phyloP scores from a whole-genome alignment of 2,329 filamentous ascomycete genomes.

The Venturia effusa region DNA sequence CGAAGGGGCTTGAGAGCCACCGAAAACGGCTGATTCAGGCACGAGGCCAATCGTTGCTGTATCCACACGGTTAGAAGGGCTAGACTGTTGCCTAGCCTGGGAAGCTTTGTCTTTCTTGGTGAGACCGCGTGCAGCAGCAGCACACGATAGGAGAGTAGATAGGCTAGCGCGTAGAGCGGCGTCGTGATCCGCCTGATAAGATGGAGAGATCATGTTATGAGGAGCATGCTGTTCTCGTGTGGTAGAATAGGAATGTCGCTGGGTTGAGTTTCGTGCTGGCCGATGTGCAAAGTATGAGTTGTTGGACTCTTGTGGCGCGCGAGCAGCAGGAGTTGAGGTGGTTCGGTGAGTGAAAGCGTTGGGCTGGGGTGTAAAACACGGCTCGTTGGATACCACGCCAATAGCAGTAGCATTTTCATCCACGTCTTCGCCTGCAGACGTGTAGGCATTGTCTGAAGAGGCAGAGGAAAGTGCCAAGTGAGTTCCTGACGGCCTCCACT shows the following conservation, averaged over 20 bases:
- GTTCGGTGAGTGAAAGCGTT: slow-evolving; percentile 87
- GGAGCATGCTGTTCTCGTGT: slow-evolving; percentile 39
- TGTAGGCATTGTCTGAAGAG: slow-evolving; percentile 9
- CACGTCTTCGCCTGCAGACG: slow-evolving; percentile 41
- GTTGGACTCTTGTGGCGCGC: slow-evolving; percentile 33
- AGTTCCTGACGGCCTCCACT: slow-evolving; percentile 16
- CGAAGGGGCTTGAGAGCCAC: slow-evolving; percentile 20
- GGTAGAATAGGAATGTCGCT: slow-evolving; percentile 23
- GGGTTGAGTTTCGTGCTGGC: slow-evolving; percentile 20
- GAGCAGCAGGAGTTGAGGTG: slow-evolving; percentile 37
- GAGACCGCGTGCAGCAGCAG: slow-evolving; percentile 74
- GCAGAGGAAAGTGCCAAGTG: slow-evolving; percentile 9
- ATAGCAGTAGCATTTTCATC: slow-evolving; percentile 78
- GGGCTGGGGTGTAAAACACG: slow-evolving; percentile 70
- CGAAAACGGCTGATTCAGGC: slow-evolving; percentile 47
- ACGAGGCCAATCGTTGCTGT: slow-evolving; percentile 47
- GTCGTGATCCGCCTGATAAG: slow-evolving; percentile 79
- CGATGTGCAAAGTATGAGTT: slow-evolving; percentile 31
- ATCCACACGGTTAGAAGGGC: slow-evolving; percentile 32
- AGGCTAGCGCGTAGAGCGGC: slow-evolving; percentile 84
- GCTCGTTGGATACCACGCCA: slow-evolving; percentile 44
- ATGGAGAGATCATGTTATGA: slow-evolving; percentile 61
- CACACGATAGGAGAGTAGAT: slow-evolving; percentile 92
- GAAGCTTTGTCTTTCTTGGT: slow-evolving; percentile 43
- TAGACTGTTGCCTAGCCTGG: slow-evolving; percentile 26